phyloP scores from a whole-genome alignment of 2,329 filamentous ascomycete species.

The Zymoseptoria pseudotritici region DNA sequence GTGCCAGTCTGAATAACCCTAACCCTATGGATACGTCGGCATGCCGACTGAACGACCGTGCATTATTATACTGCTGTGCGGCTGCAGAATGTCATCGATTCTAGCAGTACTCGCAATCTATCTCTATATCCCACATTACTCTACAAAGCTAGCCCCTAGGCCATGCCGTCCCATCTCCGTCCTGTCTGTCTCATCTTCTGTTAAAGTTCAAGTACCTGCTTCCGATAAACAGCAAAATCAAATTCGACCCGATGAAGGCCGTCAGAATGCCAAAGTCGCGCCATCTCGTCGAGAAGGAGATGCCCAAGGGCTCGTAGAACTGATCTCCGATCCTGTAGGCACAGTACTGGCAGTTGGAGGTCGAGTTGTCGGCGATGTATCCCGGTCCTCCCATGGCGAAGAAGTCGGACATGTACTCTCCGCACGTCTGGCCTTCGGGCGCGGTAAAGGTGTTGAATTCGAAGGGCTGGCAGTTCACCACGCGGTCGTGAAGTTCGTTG shows the following conservation, averaged over 20 bases:
- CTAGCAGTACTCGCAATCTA: not conserved
- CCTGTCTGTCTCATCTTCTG: constrained; percentile 26
- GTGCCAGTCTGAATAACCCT: too few species aligned
- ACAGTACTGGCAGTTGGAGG: constrained; percentile 68
- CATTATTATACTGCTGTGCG: too few species aligned
- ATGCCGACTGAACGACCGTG: too few species aligned
- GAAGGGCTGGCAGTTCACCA: constrained; percentile 51
- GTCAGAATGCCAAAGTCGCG: constrained; percentile 72
- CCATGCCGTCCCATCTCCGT: not conserved
- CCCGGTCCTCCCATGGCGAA: constrained; percentile 62
- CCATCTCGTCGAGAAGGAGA: constrained; percentile 66
- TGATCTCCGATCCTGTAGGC: constrained; percentile 73
- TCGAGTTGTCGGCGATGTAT: constrained; percentile 61
- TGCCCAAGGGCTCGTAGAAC: constrained; percentile 62
- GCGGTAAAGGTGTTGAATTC: constrained; percentile 65
- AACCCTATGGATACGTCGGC: too few species aligned
- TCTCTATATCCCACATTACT: not conserved
- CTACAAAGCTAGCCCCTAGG: not conserved
- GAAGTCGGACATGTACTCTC: constrained; percentile 66
- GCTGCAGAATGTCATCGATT: too few species aligned
- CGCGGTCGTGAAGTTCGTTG: constrained; percentile 61
- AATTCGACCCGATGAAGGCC: constrained; percentile 70
- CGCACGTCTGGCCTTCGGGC: constrained; percentile 60
- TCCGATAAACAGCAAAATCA: constrained; percentile 56
- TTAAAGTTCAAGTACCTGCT: constrained; percentile 43